Evolutionary conservation across 805 yeast genomes (phyloP), one percentile per base, ranked within the genome.

Genomic region (Yamadazyma phyllophila): DNA sequence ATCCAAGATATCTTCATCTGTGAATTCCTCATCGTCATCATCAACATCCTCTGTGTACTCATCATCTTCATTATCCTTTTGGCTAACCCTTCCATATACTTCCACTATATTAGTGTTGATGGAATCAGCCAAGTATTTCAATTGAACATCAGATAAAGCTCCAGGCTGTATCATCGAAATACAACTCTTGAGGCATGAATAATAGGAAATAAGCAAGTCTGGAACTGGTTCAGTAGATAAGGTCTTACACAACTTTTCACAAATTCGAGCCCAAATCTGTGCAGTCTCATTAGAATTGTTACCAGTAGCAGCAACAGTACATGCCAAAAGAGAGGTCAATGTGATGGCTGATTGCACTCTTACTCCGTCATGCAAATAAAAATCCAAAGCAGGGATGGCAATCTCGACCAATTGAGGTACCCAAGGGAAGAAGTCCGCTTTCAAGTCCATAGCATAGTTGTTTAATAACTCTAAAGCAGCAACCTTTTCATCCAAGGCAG

Each of bases 341-440:
- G 91, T 77, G 50, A 83, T 78, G 2, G 97, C 91, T 38, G 96
- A 90, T n/a, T 92, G 80, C 24, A 86, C 88, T 55, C 98, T 81
- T 5, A 92, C 98, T 32, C 95, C 96, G 63, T 90, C 97, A 62
- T 90, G 97, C 58, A 91, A 77, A 61, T 88, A 90, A 62, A 92
- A 94, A 60, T 85, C 94, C 46, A 94, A 74, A 2, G 96, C 89
- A 6, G 98, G 98, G 26, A 90, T 70, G 8, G 89, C 85, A 54
- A 94, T 82, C 32, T 87, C 94, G 43, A 89, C 78, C 50, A 91
- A 80, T 58, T 86, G 91, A 37, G 77, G 77, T 14, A 88, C 94
- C 70, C 86, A 92, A 7, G 88, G 91, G 55, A 79, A 85, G 65
- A 94, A 94, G 44, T 80, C 85, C 17, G 79, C 91, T 51, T 87